Percentiles rank a stretch among this genome's conserved stretches.
Evolutionary conservation across 2,329 filamentous ascomycete species (phyloP).

Genomic region (Colletotrichum navitas): DNA sequence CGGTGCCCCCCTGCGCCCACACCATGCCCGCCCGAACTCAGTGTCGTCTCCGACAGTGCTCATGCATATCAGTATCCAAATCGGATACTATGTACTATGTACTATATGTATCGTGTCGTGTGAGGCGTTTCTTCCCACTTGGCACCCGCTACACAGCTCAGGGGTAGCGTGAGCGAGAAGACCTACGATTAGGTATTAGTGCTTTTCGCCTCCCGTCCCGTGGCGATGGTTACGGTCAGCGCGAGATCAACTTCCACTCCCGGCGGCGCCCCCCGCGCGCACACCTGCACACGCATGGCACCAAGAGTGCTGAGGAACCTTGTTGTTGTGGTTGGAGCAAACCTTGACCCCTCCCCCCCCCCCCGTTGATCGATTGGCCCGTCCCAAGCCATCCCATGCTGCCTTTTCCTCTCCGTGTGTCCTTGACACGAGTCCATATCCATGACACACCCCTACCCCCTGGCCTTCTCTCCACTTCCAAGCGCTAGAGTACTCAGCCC

Average conservation of each 20-base stretch:
- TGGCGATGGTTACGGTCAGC: slow-evolving; percentile 29
- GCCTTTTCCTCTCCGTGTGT: slow-evolving; percentile 13
- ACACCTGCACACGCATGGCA: slow-evolving; percentile 2
- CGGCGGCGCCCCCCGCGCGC: slow-evolving; percentile 10
- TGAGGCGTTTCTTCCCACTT: slow-evolving; percentile 1
- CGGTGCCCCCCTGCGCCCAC: slow-evolving; percentile 1
- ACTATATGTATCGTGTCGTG: slow-evolving; percentile 1
- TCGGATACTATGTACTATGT: background rate
- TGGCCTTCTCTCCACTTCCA: slow-evolving; percentile 24
- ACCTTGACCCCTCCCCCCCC: background rate
- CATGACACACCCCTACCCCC: slow-evolving; percentile 18
- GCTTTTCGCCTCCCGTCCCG: slow-evolving; percentile 29
- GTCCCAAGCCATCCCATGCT: slow-evolving; percentile 8
- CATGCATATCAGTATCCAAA: background rate
- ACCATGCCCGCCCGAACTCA: background rate
- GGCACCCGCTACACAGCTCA: background rate
- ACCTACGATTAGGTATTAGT: too few species aligned
- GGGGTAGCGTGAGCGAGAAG: slow-evolving; percentile 1
- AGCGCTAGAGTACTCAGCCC: slow-evolving; percentile 20
- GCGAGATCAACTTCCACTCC: slow-evolving; percentile 6
- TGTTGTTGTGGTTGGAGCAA: slow-evolving; percentile 27
- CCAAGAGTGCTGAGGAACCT: slow-evolving; percentile 11
- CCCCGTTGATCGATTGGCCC: slow-evolving; percentile 6
- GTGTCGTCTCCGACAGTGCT: background rate
- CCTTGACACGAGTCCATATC: slow-evolving; percentile 32